Evolutionary conservation across 1,284 basidiomycete species (phyloP).

Genomic region (Takashimella tepidaria): DNA sequence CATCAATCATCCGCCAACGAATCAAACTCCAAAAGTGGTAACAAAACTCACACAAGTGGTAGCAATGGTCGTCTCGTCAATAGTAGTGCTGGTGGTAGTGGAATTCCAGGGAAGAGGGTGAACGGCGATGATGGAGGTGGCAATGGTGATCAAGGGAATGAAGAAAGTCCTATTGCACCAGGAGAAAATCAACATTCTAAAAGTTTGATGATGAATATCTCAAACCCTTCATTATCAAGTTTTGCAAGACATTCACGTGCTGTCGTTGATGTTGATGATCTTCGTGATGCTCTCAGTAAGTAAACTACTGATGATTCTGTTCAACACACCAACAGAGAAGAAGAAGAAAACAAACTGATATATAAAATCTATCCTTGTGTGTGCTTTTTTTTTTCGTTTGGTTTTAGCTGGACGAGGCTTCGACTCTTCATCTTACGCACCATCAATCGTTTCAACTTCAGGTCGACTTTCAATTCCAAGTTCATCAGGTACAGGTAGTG

Average conservation of each 20-base stretch:
- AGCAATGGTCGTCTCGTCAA: constrained; percentile 3
- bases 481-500: background rate
- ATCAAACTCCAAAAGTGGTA: no score
- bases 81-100: no score
- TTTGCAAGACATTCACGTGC: constrained; percentile 65
- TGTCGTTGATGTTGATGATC: constrained; percentile 70
- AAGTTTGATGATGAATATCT: constrained; percentile 66
- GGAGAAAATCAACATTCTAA: background rate
- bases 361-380: no score
- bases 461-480: background rate
- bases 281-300: constrained; percentile 68
- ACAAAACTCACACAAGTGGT: no score
- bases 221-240: constrained; percentile 76
- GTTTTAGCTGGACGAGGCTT: background rate
- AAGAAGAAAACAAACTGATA: background rate
- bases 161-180: background rate
- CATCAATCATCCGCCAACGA: no score
- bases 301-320: no score
- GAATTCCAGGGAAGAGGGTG: no score
- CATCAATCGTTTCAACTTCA: background rate
- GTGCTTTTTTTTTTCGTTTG: no score
- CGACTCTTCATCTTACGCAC: background rate
- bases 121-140: no score
- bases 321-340: background rate
- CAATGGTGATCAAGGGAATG: constrained; percentile 8